These are phyloP conservation scores for Hyaloscypha bicolor DNA, from an alignment of 495 filamentous ascomycete species.

Conservation along the genomic window DNA sequence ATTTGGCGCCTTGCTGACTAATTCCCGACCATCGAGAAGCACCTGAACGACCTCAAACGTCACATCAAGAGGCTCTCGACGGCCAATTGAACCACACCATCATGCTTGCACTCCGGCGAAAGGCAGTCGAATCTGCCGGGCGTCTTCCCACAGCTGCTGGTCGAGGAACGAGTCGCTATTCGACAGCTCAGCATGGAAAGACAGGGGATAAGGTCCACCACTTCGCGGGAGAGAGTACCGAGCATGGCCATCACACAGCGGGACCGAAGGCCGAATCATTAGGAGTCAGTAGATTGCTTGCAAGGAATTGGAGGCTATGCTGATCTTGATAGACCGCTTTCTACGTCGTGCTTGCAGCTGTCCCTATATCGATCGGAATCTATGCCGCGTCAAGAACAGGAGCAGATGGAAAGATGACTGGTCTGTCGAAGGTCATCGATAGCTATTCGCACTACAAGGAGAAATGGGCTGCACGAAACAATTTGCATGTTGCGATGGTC, in stretches of 20 bases:
- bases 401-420: constrained; percentile 52
- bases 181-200: constrained; percentile 20
- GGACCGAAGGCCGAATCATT: constrained; percentile 62
- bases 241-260: constrained; percentile 41
- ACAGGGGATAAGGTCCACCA: constrained; percentile 11
- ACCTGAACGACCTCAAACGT: constrained; percentile 15
- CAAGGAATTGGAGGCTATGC: not conserved
- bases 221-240: constrained; percentile 11
- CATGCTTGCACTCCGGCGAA: constrained; percentile 33
- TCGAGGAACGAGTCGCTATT: constrained; percentile 11
- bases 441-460: constrained; percentile 52
- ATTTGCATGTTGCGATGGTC: constrained; percentile 61
- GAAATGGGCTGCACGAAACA: constrained; percentile 60
- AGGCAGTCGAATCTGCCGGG: constrained; percentile 29
- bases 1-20: constrained; percentile 22
- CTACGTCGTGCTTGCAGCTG: constrained; percentile 61
- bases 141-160: constrained; percentile 21
- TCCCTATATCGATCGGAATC: constrained; percentile 58
- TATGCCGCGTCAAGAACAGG: constrained; percentile 55
- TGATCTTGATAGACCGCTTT: constrained; percentile 57
- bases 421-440: constrained; percentile 59
- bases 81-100: constrained; percentile 36
- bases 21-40: constrained; percentile 1
- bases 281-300: constrained; percentile 56
- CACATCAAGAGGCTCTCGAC: not conserved